Percentiles rank a stretch among this genome's conserved stretches.
These are phyloP conservation scores for Solanum verrucosum DNA, from an alignment of 257 asterid genomes.

Conservation along the genomic window DNA sequence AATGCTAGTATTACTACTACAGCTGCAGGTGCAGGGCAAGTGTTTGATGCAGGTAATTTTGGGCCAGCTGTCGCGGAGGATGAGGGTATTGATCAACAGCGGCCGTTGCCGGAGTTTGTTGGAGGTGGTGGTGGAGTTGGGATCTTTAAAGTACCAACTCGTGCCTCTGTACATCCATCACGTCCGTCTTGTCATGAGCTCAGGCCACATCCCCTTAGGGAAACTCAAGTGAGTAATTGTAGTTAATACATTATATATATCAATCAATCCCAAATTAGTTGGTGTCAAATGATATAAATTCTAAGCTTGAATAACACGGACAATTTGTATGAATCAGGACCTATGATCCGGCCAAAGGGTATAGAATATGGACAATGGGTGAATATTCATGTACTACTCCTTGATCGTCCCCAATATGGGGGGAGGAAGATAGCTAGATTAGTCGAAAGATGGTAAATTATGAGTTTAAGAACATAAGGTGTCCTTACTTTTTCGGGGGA, in stretches of 20 bases:
- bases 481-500: neutral
- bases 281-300: neutral
- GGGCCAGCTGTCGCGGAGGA: neutral
- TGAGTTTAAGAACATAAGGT: neutral
- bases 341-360: too few species aligned
- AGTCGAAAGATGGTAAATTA: neutral
- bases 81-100: neutral
- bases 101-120: slow-evolving; percentile 36
- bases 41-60: neutral
- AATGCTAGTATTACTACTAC: neutral
- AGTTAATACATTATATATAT: neutral
- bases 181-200: slow-evolving; percentile 58
- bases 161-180: slow-evolving; percentile 50
- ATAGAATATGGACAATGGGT: neutral
- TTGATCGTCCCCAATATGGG: neutral
- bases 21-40: neutral
- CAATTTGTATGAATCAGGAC: neutral
- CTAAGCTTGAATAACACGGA: neutral
- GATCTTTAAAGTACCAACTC: slow-evolving; percentile 39
- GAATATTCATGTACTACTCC: neutral
- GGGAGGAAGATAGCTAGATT: neutral
- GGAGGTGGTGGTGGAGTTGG: slow-evolving; percentile 54
- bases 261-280: neutral
- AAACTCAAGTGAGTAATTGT: slow-evolving; percentile 36
- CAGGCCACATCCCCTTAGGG: slow-evolving; percentile 60